phyloP scores from a whole-genome alignment of 1,284 basidiomycete genomes.

The Leucoagaricus sp. region DNA sequence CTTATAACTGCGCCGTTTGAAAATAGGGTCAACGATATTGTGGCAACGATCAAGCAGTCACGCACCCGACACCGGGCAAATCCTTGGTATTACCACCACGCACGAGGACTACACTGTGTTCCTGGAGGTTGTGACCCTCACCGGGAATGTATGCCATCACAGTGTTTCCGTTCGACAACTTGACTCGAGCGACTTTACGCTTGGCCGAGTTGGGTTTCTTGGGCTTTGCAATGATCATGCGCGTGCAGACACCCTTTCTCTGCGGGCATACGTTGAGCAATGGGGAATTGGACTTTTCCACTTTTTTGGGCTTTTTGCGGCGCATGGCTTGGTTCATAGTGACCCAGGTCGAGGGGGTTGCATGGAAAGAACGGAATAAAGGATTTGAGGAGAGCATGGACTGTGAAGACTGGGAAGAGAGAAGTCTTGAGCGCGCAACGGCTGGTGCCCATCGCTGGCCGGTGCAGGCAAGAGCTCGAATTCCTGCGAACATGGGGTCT shows the following conservation, averaged over 20 bases:
- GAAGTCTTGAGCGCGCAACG: constrained; percentile 15
- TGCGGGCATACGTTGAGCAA: constrained; percentile 80
- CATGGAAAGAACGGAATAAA: constrained; percentile 50
- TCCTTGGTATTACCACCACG: constrained; percentile 96
- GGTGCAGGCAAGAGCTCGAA: constrained; percentile 21
- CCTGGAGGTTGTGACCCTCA: constrained; percentile 98
- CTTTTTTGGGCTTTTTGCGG: constrained; percentile 52
- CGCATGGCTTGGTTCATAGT: constrained; percentile 86
- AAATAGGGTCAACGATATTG: constrained; percentile 7
- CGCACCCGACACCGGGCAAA: constrained; percentile 93
- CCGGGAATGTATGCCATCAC: constrained; percentile 96
- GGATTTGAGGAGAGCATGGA: constrained; percentile 4
- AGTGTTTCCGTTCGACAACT: constrained; percentile 88
- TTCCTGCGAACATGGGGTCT: constrained; percentile 45
- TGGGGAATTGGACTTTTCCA: constrained; percentile 66
- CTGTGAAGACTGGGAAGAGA: constrained; percentile 9
- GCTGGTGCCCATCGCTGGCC: constrained; percentile 23
- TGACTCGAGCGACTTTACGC: constrained; percentile 95
- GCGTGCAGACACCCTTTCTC: constrained; percentile 87
- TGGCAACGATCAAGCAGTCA: constrained; percentile 17
- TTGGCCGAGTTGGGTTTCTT: constrained; percentile 99
- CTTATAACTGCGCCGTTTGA: constrained; percentile 73
- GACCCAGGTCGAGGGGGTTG: constrained; percentile 54
- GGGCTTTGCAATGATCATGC: constrained; percentile 85
- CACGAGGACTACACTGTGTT: constrained; percentile 94